Evolutionary conservation across 2,329 filamentous ascomycete genomes (phyloP), one percentile per base, ranked within the genome.

Genomic region (Aspergillus transmontanensis): DNA sequence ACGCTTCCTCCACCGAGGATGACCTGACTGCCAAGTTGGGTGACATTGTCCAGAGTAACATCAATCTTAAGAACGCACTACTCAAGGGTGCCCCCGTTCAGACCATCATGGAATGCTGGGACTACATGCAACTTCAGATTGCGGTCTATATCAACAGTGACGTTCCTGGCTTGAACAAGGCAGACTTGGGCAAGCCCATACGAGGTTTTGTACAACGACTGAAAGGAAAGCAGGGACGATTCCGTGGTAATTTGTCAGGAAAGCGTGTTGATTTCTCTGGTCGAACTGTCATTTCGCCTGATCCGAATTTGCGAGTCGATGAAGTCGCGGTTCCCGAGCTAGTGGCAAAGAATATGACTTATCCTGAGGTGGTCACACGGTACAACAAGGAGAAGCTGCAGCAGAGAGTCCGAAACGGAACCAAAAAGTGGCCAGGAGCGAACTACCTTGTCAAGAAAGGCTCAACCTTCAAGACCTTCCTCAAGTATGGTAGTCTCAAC

Each of bases 181-280:
- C 90, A 14, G 92, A 93, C 10, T 90, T 93, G 64, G 92, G 93
- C 63, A 97, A 96, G 77, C 87, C 91, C 0, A 96, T 95, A 71
- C 88, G 95, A 71, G 95, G 95, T 21, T 96, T 99, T 75, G 97
- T 94, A 65, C 95, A 98, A 78, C 89, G 95, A 19, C 80, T 99
- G 55, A 99, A 99, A 80, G 95, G 95, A 69, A 99, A 99, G 75
- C 94, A 98, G 75, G 95, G 95, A 60, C 92, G 95, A 60, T 99
- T 99, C 79, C 90, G 95, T 80, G 95, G 96, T 63, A 99, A 99
- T 72, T 79, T 99, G 64, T 98, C 94, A 0, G 95, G 95, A 75
- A 99, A 99, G 80, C 94, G 95, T 85, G 95, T 99, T 59, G 94
- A 99, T 76, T 99, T 98, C 78, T 99, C 95, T 12, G 95, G 93